Base-by-base conservation (phyloP, 1,284 basidiomycete genomes). In the Waitea zeae region DNA sequence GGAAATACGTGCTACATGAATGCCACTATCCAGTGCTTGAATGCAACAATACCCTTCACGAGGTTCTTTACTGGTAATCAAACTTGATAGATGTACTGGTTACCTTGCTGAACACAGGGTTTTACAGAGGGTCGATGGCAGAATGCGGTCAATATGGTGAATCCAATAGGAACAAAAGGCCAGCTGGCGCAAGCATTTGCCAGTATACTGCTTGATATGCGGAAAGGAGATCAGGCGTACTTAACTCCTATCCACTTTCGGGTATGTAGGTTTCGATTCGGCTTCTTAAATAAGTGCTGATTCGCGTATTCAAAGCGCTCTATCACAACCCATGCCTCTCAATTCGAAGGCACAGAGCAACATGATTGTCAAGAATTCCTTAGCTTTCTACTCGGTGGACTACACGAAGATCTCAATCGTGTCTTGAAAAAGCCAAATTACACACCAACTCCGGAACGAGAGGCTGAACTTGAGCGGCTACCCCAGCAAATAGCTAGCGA, bases 1-100 rank as follows among this genome's bases (percentile, higher is more conserved):
- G 95, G 93, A 20, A 97, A 98, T 54, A 98, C 95, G 1, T 98
- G 93, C 55, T 98, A 97, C 54, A 97, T 98, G 90, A 98, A 97
- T 54, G 86, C 92, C 19, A 92, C 90, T 3, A 72, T 98, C 15
- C 93, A 98, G 56, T 98, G 93, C 54, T 59, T 98, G 47, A 87
- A 77, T 47, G 89, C 88, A 0, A 92, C 90, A 0, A 72, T 81
- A 11, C 90, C 90, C 0, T 89, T 96, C 53, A 72, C 89, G 22
- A 65, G 76, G 34, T 95, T 88, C 58, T 95, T 97, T 51, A 80
- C 75, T 28, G 72, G 87, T 87, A 47, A 30, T 58, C 42, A 19
- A 52, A 46, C 15, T 34, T 27, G 15, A 17, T 39, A 6, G 17
- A 9, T 28, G 5, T 15, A 13, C 19, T 29, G 12, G 9, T 24